Conservation (phyloP, 2,329 filamentous ascomycete species). For the Aspergillus sp. region DNA sequence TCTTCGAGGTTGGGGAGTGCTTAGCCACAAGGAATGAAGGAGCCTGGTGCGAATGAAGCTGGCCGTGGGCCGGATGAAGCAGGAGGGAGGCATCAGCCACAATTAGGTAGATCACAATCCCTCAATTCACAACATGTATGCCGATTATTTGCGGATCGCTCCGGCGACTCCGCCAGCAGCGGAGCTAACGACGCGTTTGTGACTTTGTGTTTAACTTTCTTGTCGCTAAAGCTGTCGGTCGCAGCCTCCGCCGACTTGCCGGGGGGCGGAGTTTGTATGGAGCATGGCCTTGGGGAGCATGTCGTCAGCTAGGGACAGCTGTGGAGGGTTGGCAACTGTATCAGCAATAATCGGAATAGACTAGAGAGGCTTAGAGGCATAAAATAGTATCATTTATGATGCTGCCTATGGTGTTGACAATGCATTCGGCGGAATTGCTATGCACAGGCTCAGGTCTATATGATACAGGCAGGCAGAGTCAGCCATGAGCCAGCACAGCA, state of each 20-base stretch:
- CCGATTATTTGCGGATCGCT: neutral
- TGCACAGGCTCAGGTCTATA: neutral
- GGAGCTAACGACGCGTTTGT: neutral
- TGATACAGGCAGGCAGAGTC: neutral
- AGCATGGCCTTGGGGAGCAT: neutral
- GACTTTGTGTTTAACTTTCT: neutral
- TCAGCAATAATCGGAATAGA: neutral
- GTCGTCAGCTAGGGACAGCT: slow-evolving; percentile 6
- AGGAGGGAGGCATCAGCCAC: neutral
- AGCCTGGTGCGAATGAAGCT: slow-evolving; percentile 6
- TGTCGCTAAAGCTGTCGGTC: neutral
- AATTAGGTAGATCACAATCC: neutral
- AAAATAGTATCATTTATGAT: slow-evolving; percentile 8
- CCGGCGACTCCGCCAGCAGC: neutral
- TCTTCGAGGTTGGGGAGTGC: neutral
- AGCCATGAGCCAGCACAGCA: neutral
- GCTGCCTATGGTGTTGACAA: slow-evolving; percentile 4
- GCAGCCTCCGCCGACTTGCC: slow-evolving; percentile 9
- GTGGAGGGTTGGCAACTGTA: neutral
- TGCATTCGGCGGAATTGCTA: neutral
- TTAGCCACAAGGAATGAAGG: slow-evolving; percentile 5
- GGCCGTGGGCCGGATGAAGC: neutral
- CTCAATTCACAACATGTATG: neutral
- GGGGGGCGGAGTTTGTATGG: slow-evolving; percentile 9
- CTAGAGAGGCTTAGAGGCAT: neutral